Base-by-base conservation (phyloP, 257 asterid species). In the Thymus quinquecostatus region DNA sequence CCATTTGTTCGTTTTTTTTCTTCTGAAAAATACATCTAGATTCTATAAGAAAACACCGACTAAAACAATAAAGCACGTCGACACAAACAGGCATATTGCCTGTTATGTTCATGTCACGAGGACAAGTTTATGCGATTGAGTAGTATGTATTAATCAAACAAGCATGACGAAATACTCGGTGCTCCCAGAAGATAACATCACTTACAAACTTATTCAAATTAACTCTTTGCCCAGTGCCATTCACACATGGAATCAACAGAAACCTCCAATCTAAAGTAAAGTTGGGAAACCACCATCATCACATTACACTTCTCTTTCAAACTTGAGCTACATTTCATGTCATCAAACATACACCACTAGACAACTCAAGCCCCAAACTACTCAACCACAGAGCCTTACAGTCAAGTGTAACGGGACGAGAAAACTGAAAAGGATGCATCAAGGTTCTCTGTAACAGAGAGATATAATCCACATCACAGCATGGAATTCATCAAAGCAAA, bases 281-380 rank as follows among this genome's bases (percentile, higher is more conserved):
- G 38, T 63, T 29, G 65, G 43, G 58, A 8, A 72, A 62, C 30
- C 38, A 64, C 10, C 59, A 73, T 73, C 51, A 38, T 32, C 34
- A 55, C 29, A 57, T 54, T 33, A 49, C 49, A 63, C 33, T 47
- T 47, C 66, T 44, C 56, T 3, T 29, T 11, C 44, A 72, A 73
- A 29, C 9, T 3, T 29, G 10, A 12, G 53, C 13, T 27, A 41
- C 53, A 62, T 62, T 51, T 41, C 10, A 11, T 38, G 11, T 51
- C 66, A 30, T 38, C 49, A 33, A 33, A 29, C 9, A 59, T 12
- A 47, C 41, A 2, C 40, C 59, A 59, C 34, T 55, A 57, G 45
- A 55, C 68, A 33, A 45, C 3, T 3, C 34, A 51, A 21, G n/a
- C 36, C n/a, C 10, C 10, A 55, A 55, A 6, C 30, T 2, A 60